Conservation (phyloP, 2,329 filamentous ascomycete genomes). For the Didymella segeticola region DNA sequence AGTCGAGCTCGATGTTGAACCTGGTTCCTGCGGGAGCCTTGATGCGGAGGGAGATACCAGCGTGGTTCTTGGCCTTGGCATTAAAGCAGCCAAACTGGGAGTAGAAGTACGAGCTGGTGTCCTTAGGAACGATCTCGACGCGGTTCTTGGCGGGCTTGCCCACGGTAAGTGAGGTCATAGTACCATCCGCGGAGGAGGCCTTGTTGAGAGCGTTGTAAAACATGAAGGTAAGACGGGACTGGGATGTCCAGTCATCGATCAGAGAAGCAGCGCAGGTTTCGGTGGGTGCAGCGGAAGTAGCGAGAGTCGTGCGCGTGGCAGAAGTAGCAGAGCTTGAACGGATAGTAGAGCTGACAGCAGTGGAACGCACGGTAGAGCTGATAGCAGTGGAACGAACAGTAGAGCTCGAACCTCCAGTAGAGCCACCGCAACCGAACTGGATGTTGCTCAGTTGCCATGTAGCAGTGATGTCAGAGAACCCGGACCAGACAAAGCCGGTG, state of each 20-base stretch:
- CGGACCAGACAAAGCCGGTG: slow-evolving; percentile 54
- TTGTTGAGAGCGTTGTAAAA: slow-evolving; percentile 66
- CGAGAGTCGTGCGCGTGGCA: slow-evolving; percentile 10
- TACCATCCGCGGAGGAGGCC: slow-evolving; percentile 63
- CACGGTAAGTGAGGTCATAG: slow-evolving; percentile 65
- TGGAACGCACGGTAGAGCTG: slow-evolving; percentile 9
- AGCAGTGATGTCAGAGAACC: slow-evolving; percentile 47
- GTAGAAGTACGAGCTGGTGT: slow-evolving; percentile 64
- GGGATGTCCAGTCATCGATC: slow-evolving; percentile 67
- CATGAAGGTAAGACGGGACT: slow-evolving; percentile 67
- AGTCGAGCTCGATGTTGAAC: slow-evolving; percentile 60
- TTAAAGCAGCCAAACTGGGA: slow-evolving; percentile 63
- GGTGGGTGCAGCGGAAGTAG: slow-evolving; percentile 22
- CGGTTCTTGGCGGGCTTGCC: slow-evolving; percentile 53
- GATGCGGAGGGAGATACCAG: slow-evolving; percentile 63
- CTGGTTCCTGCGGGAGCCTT: slow-evolving; percentile 60
- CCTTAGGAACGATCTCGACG: slow-evolving; percentile 60
- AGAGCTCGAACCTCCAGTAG: slow-evolving; percentile 13
- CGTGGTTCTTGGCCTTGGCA: slow-evolving; percentile 56
- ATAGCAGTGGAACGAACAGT: not conserved
- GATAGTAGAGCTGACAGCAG: slow-evolving; percentile 9
- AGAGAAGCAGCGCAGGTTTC: slow-evolving; percentile 55
- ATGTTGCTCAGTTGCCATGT: slow-evolving; percentile 60
- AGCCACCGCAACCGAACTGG: slow-evolving; percentile 52
- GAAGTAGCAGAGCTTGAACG: slow-evolving; percentile 12